These are phyloP conservation scores for Podospora appendiculata DNA, from an alignment of 495 filamentous ascomycete genomes.

Conservation along the genomic window DNA sequence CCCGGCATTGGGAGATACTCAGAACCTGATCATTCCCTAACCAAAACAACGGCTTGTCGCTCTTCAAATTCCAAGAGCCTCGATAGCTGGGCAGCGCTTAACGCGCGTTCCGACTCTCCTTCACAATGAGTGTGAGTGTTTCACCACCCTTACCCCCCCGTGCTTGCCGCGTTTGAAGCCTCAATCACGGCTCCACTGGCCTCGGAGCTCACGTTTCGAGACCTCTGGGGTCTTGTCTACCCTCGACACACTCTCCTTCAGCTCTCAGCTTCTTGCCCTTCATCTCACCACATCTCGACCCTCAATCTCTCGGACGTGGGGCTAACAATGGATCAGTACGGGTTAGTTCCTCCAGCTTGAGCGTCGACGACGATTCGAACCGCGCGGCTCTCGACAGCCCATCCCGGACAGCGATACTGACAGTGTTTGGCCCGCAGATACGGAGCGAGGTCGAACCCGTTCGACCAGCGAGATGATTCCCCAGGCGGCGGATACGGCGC, in stretches of 20 bases:
- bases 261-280: slow-evolving; percentile 2
- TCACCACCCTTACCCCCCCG: slow-evolving; percentile 4
- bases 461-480: slow-evolving; percentile 6
- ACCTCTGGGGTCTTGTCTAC: no score
- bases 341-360: slow-evolving; percentile 8
- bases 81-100: no score
- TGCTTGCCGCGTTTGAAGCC: no score
- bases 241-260: no score
- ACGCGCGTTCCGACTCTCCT: slow-evolving; percentile 3
- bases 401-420: slow-evolving; percentile 13
- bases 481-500: slow-evolving; percentile 4
- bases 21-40: no score
- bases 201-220: no score
- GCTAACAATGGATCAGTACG: slow-evolving; percentile 26
- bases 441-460: slow-evolving; percentile 29
- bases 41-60: no score
- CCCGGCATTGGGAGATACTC: no score
- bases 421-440: slow-evolving; percentile 24
- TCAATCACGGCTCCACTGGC: neutral
- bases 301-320: no score
- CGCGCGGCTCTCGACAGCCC: no score
- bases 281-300: neutral
- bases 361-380: neutral
- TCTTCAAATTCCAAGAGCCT: neutral
- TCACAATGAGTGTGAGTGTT: slow-evolving; percentile 42